Base-by-base conservation (phyloP, 202 grass and related monocot species). In the Zizania palustris region DNA sequence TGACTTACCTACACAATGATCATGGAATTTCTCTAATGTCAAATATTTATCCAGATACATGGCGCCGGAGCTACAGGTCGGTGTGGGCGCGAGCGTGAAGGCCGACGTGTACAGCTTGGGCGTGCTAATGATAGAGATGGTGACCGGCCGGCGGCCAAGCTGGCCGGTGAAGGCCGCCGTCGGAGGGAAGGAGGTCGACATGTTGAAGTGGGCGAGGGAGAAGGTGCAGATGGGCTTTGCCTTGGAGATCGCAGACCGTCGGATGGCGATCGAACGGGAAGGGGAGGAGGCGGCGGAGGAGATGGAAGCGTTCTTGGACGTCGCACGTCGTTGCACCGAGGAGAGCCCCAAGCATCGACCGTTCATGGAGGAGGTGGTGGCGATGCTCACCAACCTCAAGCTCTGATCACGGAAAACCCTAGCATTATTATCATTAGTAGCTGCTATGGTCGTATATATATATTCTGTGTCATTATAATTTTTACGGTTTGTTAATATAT, bases 81-180 rank as follows among this genome's bases (percentile, higher is more conserved):
- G 94, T 0, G 36, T 73, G 10, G 44, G 39, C 6, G 86, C 87
- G 6, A 93, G 88, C 9, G 44, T 70, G 1, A 86, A 74, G 63
- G 91, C 89, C 0, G 95, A 97, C 36, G 91, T 94, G 9, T 97
- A 97, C 22, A 97, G 91, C 79, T 97, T 90, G 4, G 95, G 91
- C 3, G 83, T 92, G 4, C 60, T 97, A 4, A 40, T 94, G 77
- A 76, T 92, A 3, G 94, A 97, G 75, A 67, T 78, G 10, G 87
- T 82, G 20, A 78, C 82, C 0, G 75, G 84, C 3, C 45, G 68
- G 19, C 74, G 91, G 35, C 91, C 95, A 20, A 97, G 61, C 28
- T 93, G 89, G 91, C 85, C 79, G 0, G 80, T 93, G 15, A 81
- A 80, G 67, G 40, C 6, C 1, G 60, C 49, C 12, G 12, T 9